A percentile compares a stretch with the other conserved stretches of the same genome.
Conservation (phyloP, 1,139 yeast species). For the Saccharomyces hybrid region DNA sequence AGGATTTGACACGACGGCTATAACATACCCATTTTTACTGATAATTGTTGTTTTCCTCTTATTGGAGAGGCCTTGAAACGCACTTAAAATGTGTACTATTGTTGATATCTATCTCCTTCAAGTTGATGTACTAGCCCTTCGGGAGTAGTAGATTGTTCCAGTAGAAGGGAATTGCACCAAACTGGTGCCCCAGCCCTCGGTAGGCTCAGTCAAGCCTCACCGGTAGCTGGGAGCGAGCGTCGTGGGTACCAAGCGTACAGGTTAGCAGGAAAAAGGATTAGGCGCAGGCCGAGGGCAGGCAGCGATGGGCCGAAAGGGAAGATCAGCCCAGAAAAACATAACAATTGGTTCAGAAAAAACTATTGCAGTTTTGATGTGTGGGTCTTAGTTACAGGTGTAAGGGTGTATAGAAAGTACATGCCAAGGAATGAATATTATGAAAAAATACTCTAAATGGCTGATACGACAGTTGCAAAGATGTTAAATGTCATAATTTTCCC, state of each 20-base stretch:
- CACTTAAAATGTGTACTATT: not conserved
- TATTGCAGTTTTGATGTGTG: not conserved
- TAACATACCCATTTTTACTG: conserved; percentile 28
- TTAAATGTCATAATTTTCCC: not conserved
- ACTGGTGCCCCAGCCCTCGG: not conserved
- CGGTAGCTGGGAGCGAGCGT: not conserved
- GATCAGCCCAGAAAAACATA: not conserved
- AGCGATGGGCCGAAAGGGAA: not conserved
- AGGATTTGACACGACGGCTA: not conserved
- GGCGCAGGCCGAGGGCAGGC: not conserved
- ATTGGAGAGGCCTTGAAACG: not conserved
- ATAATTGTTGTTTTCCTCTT: conserved; percentile 14
- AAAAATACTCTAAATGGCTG: not conserved
- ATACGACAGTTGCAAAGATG: not conserved
- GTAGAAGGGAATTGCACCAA: not conserved
- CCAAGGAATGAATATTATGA: not conserved
- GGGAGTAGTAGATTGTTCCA: not conserved
- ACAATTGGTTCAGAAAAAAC: too few species aligned
- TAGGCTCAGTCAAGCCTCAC: too few species aligned
- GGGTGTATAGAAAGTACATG: not conserved
- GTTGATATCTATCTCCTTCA: not conserved
- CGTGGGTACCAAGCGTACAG: not conserved
- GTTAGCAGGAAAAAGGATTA: not conserved
- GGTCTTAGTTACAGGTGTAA: not conserved
- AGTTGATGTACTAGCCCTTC: not conserved